Evolutionary conservation across 164 flowering plant genomes (phyloP), one percentile per base, ranked within the genome.

Genomic region (Amborella trichopoda): DNA sequence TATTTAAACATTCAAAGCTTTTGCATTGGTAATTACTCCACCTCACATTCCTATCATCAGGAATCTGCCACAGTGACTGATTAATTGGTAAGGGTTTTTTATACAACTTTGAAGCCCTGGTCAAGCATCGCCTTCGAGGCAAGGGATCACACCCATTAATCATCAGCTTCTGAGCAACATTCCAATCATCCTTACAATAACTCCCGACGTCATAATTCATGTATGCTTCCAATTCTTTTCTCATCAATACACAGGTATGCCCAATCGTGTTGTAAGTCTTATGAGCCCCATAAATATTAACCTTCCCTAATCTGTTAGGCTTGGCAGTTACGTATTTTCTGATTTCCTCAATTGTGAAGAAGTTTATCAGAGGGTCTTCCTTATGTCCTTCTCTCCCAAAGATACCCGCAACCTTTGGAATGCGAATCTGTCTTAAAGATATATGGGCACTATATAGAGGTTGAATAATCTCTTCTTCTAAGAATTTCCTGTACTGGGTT

Each of bases 151-250:
- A 87, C 6, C 96, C 99, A n/a, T 56, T 60, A 25, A 84, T 56
- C 94, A 83, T 76, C 17, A 91, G 85, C 65, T 70, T 80, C 70
- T 87, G 95, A 3, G 82, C 96, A 11, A 77, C 26, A 38, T 61
- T 67, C 95, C 96, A 91, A 45, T 91, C 95, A 60, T 91, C 95
- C 27, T 80, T 80, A 52, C 99, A 91, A 44, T 67, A 83, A n/a
- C 87, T 76, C 2, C 90, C 95, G 40, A 91, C 70, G 26, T 87
- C 96, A 53, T 91, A 87, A 34, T 78, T 77, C 96, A 91, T 87
- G 64, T 81, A 91, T 55, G 76, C 78, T 53, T 91, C 85, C 50
- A 86, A 30, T 17, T 91, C 93, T 41, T 75, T 76, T 72, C 73
- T 81, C 80, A 72, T 63, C 39, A 71, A 40, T 6, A 80, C 85